phyloP scores from a whole-genome alignment of 1,284 basidiomycete species.

The Malassezia equina region DNA sequence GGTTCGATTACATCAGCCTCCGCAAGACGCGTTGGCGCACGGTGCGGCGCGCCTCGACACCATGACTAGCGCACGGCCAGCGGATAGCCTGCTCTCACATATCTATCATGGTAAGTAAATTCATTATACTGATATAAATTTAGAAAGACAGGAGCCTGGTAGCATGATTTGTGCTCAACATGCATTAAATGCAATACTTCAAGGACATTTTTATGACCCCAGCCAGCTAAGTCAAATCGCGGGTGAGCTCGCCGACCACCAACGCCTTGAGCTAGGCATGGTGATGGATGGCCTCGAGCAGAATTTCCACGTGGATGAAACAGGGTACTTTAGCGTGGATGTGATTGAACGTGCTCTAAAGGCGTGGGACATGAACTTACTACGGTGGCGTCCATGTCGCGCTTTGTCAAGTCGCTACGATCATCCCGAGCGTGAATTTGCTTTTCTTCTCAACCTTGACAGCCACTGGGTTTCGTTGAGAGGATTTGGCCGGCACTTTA shows the following conservation, averaged over 20 bases:
- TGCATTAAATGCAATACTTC: conserved; percentile 38
- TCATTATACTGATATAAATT: background rate
- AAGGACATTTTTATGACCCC: conserved; percentile 42
- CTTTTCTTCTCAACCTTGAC: conserved; percentile 43
- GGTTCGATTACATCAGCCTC: background rate
- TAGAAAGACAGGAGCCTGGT: conserved; percentile 36
- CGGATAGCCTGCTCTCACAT: background rate
- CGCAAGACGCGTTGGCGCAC: background rate
- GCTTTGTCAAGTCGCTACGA: background rate
- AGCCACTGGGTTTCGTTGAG: conserved; percentile 44
- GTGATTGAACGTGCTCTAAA: conserved; percentile 37
- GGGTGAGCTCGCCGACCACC: conserved; percentile 25
- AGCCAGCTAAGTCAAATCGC: conserved; percentile 38
- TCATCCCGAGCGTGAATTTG: conserved; percentile 34
- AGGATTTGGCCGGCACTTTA: conserved; percentile 25
- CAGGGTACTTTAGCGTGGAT: conserved; percentile 38
- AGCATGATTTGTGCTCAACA: conserved; percentile 48
- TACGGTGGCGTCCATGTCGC: conserved; percentile 15
- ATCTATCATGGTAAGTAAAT: conserved; percentile 13
- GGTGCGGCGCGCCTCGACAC: background rate
- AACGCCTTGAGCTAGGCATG: conserved; percentile 27
- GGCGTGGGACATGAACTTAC: conserved; percentile 20
- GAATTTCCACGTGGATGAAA: conserved; percentile 41
- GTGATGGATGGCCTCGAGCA: conserved; percentile 20
- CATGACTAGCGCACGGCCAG: background rate